Evolutionary conservation across 2,329 filamentous ascomycete genomes (phyloP).

Genomic region (Colletotrichum musae): DNA sequence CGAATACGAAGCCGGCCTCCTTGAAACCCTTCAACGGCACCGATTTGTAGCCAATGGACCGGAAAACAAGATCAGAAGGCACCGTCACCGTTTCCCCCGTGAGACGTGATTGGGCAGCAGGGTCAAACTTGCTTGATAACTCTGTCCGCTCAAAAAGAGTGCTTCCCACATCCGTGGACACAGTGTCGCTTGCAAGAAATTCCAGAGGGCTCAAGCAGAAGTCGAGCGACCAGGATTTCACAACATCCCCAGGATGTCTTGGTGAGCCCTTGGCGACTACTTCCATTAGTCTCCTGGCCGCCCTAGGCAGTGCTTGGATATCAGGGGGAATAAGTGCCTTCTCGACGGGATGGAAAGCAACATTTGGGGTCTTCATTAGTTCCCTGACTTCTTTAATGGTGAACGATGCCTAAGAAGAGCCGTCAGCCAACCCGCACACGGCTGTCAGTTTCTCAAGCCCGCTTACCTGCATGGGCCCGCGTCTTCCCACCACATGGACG

Average conservation of each 20-base stretch:
- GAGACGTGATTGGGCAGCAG: slow-evolving; percentile 61
- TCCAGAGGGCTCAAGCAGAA: slow-evolving; percentile 85
- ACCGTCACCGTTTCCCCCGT: slow-evolving; percentile 68
- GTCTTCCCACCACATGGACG: slow-evolving; percentile 89
- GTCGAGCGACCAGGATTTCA: slow-evolving; percentile 85
- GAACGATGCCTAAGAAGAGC: slow-evolving; percentile 81
- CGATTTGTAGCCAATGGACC: slow-evolving; percentile 96
- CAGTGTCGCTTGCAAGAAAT: slow-evolving; percentile 69
- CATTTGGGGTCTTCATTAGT: slow-evolving; percentile 81
- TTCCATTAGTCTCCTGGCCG: slow-evolving; percentile 83
- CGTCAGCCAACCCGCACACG: background rate
- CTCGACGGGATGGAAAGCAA: slow-evolving; percentile 81
- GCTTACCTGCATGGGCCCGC: slow-evolving; percentile 87
- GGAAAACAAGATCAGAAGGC: slow-evolving; percentile 82
- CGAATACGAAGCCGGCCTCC: slow-evolving; percentile 83
- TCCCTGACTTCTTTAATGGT: slow-evolving; percentile 96
- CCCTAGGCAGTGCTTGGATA: slow-evolving; percentile 79
- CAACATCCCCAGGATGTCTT: slow-evolving; percentile 60
- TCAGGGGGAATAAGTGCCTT: slow-evolving; percentile 76
- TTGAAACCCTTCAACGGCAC: slow-evolving; percentile 81
- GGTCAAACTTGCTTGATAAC: slow-evolving; percentile 70
- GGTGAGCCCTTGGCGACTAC: slow-evolving; percentile 83
- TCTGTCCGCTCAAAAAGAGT: slow-evolving; percentile 77
- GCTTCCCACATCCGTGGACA: slow-evolving; percentile 68
- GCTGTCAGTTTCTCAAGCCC: background rate